phyloP scores from a whole-genome alignment of 2,329 filamentous ascomycete species.

The Trichoderma sp. region DNA sequence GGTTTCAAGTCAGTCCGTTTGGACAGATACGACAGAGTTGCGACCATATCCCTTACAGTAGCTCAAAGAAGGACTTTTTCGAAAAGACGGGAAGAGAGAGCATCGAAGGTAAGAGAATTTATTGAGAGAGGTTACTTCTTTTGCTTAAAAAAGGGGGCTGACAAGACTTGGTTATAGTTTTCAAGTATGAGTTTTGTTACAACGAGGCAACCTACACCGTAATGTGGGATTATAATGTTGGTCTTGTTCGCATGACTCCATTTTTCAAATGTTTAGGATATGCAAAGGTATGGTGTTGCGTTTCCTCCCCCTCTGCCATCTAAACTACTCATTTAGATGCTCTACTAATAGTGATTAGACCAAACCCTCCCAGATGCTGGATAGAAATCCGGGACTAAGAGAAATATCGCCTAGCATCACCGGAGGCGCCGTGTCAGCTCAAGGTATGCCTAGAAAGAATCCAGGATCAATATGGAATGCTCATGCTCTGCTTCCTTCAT shows the following conservation, averaged over 20 bases:
- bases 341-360: slow-evolving; percentile 57
- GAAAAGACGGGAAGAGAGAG: slow-evolving; percentile 83
- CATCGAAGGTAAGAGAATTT: slow-evolving; percentile 68
- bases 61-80: slow-evolving; percentile 85
- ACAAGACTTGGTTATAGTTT: slow-evolving; percentile 51
- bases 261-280: slow-evolving; percentile 91
- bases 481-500: slow-evolving; percentile 6
- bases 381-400: slow-evolving; percentile 74
- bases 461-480: neutral
- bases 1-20: slow-evolving; percentile 65
- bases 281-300: slow-evolving; percentile 63
- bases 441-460: slow-evolving; percentile 58
- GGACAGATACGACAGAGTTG: slow-evolving; percentile 60
- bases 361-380: slow-evolving; percentile 78
- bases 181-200: slow-evolving; percentile 75
- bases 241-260: slow-evolving; percentile 88
- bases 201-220: slow-evolving; percentile 68
- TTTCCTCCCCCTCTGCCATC: neutral
- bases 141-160: neutral
- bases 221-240: slow-evolving; percentile 97
- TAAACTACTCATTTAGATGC: neutral
- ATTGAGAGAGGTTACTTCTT: neutral
- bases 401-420: slow-evolving; percentile 95
- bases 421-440: slow-evolving; percentile 82
- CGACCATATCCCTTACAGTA: slow-evolving; percentile 88